Evolutionary conservation across 768 basidiomycete species (phyloP).

Genomic region (Polyporus arcularius): DNA sequence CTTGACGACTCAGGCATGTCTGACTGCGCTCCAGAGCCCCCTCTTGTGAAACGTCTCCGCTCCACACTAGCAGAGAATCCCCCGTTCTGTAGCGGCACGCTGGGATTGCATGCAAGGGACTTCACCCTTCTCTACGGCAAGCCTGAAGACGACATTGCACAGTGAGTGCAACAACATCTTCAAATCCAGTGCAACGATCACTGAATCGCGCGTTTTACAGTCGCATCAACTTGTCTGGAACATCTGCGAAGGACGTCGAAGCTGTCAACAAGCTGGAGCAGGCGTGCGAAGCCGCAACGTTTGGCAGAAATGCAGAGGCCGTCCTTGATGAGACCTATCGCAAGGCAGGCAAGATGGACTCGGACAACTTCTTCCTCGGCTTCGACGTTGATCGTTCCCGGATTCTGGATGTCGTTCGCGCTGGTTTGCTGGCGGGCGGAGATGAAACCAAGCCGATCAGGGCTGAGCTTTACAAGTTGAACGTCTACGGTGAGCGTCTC

Average conservation of each 20-base stretch:
- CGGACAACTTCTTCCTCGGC: not conserved
- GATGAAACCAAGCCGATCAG: no score
- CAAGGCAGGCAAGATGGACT: constrained; percentile 33
- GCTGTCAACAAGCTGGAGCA: constrained; percentile 11
- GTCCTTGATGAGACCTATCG: constrained; percentile 33
- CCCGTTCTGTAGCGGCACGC: not conserved
- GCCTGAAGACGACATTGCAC: not conserved
- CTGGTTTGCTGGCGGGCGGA: no score
- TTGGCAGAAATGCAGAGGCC: constrained; percentile 27
- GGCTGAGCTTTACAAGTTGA: no score
- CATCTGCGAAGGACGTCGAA: not conserved
- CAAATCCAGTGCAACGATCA: not conserved
- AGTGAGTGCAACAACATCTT: not conserved
- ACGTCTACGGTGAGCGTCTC: constrained; percentile 8
- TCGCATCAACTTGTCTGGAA: constrained; percentile 1
- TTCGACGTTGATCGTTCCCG: not conserved
- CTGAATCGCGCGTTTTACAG: not conserved
- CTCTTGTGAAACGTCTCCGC: not conserved
- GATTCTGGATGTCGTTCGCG: no score
- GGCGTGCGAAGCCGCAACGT: constrained; percentile 31
- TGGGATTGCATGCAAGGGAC: not conserved
- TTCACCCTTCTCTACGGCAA: not conserved
- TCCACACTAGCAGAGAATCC: not conserved
- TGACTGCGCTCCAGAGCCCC: not conserved
- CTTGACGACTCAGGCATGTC: no score